A percentile compares a stretch with the other conserved stretches of the same genome.
Conservation (phyloP, 2,329 filamentous ascomycete species). For the Ascochyta pisi region DNA sequence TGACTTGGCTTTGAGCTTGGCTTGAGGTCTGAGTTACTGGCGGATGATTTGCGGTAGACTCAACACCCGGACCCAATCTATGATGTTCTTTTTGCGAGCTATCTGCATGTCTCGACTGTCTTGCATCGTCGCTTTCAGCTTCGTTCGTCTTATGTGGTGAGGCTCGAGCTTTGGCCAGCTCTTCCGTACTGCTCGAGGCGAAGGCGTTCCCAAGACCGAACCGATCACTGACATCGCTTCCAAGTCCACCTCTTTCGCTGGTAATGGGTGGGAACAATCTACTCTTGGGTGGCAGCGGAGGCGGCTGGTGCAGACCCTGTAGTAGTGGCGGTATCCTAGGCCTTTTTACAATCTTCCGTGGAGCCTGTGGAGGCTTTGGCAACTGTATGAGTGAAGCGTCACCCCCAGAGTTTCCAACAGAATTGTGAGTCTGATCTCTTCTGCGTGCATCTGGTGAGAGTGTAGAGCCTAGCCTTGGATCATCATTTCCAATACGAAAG, state of each 20-base stretch:
- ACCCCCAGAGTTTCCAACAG: conserved; percentile 17
- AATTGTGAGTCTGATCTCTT: conserved; percentile 27
- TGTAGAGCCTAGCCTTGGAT: conserved; percentile 35
- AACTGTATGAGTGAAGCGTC: conserved; percentile 41
- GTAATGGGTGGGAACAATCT: conserved; percentile 68
- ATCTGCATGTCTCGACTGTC: neutral
- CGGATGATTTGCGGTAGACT: neutral
- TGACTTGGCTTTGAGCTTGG: conserved; percentile 24
- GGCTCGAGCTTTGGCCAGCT: neutral
- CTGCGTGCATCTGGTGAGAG: conserved; percentile 29
- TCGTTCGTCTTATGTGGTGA: neutral
- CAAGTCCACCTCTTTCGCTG: conserved; percentile 49
- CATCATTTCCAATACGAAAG: conserved; percentile 41
- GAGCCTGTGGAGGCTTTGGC: conserved; percentile 49
- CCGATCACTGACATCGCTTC: conserved; percentile 25
- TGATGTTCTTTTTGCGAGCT: neutral
- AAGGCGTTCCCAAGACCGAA: conserved; percentile 1
- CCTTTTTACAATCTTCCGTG: conserved; percentile 41
- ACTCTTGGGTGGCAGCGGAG: conserved; percentile 60
- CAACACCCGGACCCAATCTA: neutral
- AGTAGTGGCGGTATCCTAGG: conserved; percentile 58
- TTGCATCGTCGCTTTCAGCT: neutral
- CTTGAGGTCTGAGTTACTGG: conserved; percentile 4
- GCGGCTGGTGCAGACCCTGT: conserved; percentile 68
- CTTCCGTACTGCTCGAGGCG: neutral